Evolutionary conservation across 371 early-diverging fungal genomes (phyloP).

Genomic region (Mucor indicus): DNA sequence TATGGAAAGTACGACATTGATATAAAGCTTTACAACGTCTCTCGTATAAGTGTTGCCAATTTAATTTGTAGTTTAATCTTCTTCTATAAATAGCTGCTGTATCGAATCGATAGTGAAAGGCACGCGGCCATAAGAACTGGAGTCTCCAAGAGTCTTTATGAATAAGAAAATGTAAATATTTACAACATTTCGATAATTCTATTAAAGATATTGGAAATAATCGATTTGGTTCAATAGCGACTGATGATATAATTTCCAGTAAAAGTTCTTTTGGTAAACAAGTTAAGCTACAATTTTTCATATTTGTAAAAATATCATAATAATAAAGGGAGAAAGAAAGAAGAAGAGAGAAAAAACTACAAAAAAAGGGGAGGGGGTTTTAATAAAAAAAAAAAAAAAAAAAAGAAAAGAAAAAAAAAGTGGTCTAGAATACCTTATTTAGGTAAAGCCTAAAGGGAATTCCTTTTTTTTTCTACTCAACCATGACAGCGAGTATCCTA

Average conservation of each 20-base stretch:
- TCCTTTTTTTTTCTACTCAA: too few species aligned
- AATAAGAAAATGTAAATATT: constrained; percentile 34
- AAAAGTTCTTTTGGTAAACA: constrained; percentile 39
- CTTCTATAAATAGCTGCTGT: constrained; percentile 41
- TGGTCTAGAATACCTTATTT: too few species aligned
- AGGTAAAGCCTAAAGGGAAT: too few species aligned
- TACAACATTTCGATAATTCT: constrained; percentile 33
- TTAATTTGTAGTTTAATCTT: constrained; percentile 16
- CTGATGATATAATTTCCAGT: constrained; percentile 28
- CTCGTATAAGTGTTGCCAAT: constrained; percentile 33
- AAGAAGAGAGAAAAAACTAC: constrained; percentile 6
- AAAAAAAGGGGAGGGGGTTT: constrained; percentile 3
- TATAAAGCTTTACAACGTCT: constrained; percentile 32
- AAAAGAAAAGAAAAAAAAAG: constrained; percentile 3
- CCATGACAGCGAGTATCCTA: too few species aligned
- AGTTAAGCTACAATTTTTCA: constrained; percentile 14
- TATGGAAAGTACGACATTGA: constrained; percentile 20
- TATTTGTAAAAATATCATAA: constrained; percentile 2
- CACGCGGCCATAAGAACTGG: constrained; percentile 32
- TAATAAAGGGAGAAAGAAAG: constrained; percentile 1
- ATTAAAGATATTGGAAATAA: constrained; percentile 30
- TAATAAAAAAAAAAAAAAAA: constrained; percentile 5
- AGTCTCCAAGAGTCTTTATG: constrained; percentile 32
- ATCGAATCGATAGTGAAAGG: constrained; percentile 39
- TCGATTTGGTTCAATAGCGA: constrained; percentile 17